These are phyloP conservation scores for Adiantum capillusveneris DNA, from an alignment of 75 land plant species.

Conservation along the genomic window DNA sequence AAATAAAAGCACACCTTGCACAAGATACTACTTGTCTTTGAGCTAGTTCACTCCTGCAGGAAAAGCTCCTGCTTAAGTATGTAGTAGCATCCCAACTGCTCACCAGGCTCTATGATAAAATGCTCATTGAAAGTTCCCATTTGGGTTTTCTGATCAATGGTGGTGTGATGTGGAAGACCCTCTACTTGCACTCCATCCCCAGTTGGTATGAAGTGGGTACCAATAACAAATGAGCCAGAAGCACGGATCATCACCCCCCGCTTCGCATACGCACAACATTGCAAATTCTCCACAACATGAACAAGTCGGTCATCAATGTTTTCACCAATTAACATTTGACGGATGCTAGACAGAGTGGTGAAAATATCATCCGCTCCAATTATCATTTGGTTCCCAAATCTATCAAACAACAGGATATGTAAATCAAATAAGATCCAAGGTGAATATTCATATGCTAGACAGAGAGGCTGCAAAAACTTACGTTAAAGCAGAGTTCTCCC, in stretches of 20 bases:
- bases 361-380: slow-evolving; percentile 68
- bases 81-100: slow-evolving; percentile 49
- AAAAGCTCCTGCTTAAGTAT: slow-evolving; percentile 79
- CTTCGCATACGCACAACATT: slow-evolving; percentile 74
- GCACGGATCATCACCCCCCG: slow-evolving; percentile 83
- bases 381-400: slow-evolving; percentile 60
- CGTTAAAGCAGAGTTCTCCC: slow-evolving; percentile 67
- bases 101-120: slow-evolving; percentile 76
- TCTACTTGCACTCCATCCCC: slow-evolving; percentile 88
- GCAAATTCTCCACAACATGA: slow-evolving; percentile 88
- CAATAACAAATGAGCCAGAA: slow-evolving; percentile 84
- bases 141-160: slow-evolving; percentile 44
- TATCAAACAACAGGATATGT: slow-evolving; percentile 11
- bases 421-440: neutral
- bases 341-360: slow-evolving; percentile 38
- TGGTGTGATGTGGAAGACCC: slow-evolving; percentile 61
- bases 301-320: slow-evolving; percentile 72
- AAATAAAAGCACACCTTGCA: no score
- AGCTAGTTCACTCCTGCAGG: slow-evolving; percentile 57
- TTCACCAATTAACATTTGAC: slow-evolving; percentile 74
- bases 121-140: slow-evolving; percentile 89
- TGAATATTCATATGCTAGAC: no score
- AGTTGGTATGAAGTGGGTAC: slow-evolving; percentile 90
- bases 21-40: no score
- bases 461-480: slow-evolving; percentile 13